phyloP scores from a whole-genome alignment of 495 filamentous ascomycete genomes.

The Daldinia concentrica region DNA sequence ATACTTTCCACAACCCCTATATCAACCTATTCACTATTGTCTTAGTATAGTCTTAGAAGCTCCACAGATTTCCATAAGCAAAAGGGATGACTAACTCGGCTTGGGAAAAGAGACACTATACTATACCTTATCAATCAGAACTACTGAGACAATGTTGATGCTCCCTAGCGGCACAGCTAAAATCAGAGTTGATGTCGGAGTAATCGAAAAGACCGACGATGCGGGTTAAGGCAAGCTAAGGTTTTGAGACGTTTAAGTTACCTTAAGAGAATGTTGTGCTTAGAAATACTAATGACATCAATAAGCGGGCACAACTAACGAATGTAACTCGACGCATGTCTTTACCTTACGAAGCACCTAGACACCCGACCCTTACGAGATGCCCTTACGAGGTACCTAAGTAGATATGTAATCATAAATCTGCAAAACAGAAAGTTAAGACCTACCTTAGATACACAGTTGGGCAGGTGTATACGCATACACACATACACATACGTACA shows the following conservation, averaged over 20 bases:
- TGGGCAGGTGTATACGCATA: no score
- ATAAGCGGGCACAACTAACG: background rate
- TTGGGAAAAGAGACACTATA: background rate
- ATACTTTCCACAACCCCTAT: background rate
- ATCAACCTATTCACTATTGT: background rate
- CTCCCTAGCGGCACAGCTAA: background rate
- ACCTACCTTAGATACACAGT: no score
- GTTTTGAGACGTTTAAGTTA: background rate
- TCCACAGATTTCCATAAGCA: background rate
- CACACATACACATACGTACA: no score
- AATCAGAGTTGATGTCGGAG: constrained; percentile 1
- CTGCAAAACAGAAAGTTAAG: no score
- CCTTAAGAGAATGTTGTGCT: constrained; percentile 5
- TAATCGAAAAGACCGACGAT: constrained; percentile 19
- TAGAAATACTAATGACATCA: constrained; percentile 28
- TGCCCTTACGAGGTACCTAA: background rate
- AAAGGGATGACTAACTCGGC: background rate
- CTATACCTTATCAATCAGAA: background rate
- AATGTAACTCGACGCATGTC: no score
- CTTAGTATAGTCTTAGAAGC: background rate
- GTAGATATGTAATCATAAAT: no score
- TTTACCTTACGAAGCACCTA: no score
- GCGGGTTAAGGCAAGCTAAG: background rate
- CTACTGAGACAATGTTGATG: background rate
- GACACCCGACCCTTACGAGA: no score